Base-by-base conservation (phyloP, 78 protist genomes). In the Isochrysis galbana region DNA sequence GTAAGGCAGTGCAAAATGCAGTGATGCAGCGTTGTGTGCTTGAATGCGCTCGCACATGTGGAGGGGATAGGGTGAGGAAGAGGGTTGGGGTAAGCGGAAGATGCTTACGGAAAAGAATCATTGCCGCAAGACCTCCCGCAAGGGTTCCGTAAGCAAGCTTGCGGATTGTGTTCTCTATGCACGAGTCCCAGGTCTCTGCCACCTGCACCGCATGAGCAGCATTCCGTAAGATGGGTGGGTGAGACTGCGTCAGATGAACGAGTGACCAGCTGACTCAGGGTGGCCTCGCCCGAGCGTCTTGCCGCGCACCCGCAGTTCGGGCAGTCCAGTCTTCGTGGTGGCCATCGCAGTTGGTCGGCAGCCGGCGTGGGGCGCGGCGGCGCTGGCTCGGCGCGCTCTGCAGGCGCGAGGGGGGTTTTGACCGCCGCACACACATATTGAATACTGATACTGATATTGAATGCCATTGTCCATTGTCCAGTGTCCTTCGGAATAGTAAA, bases 131-230 rank as follows among this genome's bases (percentile, higher is more conserved):
- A 4, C 47, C 88, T 36, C 88, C 88, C 29, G 55, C 34, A 23
- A 80, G 48, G 10, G 88, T 29, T 19, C 88, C 88, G 55, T 80
- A 80, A 34, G 88, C 54, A 29, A 80, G 48, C 55, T 80, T 80
- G 22, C 48, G 88, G 19, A 80, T 14, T 14, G 88, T 44, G 38
- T 80, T 80, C 38, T 80, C 88, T 2, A 80, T 80, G 88, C 88
- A 80, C 88, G 2, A 25, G 54, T 80, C 88, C 88, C 88, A 80
- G 0, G 88, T 80, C 19, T 80, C 88, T 10, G 88, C 88, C 5
- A 80, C 88, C 88, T 80, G 88, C 55, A 19, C 86, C 29, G 29
- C 7, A 14, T 51, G 61, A 14, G 7, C 29, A 51, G 61, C n/a
- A 51, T 19, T 19, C 7, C 29, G 61, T 51, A 14, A 14, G 61